phyloP scores from a whole-genome alignment of 495 filamentous ascomycete species.

The Penicillium manginii region DNA sequence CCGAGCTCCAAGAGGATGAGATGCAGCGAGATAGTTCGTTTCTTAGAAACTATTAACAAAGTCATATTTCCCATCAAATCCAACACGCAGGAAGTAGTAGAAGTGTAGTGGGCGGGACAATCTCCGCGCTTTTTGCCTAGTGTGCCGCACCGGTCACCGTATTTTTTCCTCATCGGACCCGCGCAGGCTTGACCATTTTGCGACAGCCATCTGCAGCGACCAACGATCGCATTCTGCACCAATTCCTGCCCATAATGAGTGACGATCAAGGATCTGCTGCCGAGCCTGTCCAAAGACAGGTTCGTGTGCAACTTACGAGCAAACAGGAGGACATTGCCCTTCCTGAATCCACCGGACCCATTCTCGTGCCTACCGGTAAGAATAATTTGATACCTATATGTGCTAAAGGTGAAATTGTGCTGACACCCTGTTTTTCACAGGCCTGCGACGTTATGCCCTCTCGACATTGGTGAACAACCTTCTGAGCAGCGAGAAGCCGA shows the following conservation, averaged over 20 bases:
- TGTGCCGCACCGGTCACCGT: conserved; percentile 51
- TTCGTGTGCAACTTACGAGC: conserved; percentile 64
- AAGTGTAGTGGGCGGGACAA: conserved; percentile 25
- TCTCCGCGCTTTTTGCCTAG: conserved; percentile 48
- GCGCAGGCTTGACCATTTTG: conserved; percentile 36
- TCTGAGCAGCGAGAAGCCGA: conserved; percentile 72
- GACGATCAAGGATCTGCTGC: conserved; percentile 29
- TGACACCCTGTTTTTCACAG: conserved; percentile 40
- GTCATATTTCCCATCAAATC: background rate
- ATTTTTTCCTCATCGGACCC: conserved; percentile 45
- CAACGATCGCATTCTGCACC: conserved; percentile 15
- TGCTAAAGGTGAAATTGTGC: background rate
- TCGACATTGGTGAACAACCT: conserved; percentile 94
- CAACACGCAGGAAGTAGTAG: conserved; percentile 4
- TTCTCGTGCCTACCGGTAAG: conserved; percentile 68
- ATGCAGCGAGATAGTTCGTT: background rate
- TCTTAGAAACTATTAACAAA: conserved; percentile 1
- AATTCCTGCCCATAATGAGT: conserved; percentile 35
- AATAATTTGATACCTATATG: conserved; percentile 11
- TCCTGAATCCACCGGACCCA: conserved; percentile 62
- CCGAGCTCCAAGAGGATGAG: conserved; percentile 30
- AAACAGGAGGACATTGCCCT: conserved; percentile 62
- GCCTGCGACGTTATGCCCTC: conserved; percentile 84
- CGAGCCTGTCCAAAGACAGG: conserved; percentile 51
- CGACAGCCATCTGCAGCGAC: conserved; percentile 32